Percentiles rank a stretch among this genome's conserved stretches.
Conservation (phyloP, 176 grass and related monocot species). For the Carex scoparia region DNA sequence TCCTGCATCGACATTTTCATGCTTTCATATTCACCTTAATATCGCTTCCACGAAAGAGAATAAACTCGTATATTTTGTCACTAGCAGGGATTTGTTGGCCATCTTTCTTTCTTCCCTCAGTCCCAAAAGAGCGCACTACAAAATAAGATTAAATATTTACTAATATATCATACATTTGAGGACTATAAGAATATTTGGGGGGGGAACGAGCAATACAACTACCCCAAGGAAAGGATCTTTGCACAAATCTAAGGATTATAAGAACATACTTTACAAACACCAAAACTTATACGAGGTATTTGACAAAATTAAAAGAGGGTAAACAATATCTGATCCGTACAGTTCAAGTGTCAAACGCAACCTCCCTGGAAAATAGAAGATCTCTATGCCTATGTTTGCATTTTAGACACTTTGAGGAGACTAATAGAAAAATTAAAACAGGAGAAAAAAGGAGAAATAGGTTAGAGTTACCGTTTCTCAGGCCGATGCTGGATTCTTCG, state of each 20-base stretch:
- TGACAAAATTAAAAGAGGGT: background rate
- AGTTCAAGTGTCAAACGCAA: background rate
- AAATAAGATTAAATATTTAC: slow-evolving; percentile 15
- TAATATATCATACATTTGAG: background rate
- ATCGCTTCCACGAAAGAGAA: slow-evolving; percentile 87
- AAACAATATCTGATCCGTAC: background rate
- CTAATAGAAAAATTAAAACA: background rate
- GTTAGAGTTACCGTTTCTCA: slow-evolving; percentile 50
- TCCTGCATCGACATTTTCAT: background rate
- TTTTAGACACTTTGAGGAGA: background rate
- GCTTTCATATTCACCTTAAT: slow-evolving; percentile 56
- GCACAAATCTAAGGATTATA: slow-evolving; percentile 7
- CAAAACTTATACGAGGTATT: background rate
- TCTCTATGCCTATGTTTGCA: background rate
- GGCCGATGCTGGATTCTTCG: slow-evolving; percentile 88
- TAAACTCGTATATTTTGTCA: slow-evolving; percentile 91
- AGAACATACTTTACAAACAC: background rate
- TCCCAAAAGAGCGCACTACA: slow-evolving; percentile 87
- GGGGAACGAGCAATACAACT: background rate
- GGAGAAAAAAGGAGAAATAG: background rate
- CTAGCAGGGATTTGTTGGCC: slow-evolving; percentile 69
- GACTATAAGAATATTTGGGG: background rate
- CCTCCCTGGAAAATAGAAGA: background rate
- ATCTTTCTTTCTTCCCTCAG: slow-evolving; percentile 85
- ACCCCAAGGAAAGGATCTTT: background rate